A percentile compares a stretch with the other conserved stretches of the same genome.
phyloP scores from a whole-genome alignment of 495 filamentous ascomycete genomes.

The Ramalina intermedia region DNA sequence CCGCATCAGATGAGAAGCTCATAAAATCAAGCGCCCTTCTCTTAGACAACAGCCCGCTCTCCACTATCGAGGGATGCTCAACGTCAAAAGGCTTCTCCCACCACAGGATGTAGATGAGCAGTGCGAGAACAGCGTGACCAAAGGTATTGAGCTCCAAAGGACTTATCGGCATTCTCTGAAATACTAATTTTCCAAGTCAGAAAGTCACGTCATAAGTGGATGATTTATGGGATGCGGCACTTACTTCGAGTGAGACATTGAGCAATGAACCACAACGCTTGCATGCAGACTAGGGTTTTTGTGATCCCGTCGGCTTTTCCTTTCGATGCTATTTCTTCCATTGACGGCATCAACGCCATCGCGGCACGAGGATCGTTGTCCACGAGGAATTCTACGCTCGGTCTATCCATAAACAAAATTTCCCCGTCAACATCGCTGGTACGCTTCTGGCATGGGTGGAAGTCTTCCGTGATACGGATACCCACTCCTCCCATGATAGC shows the following conservation, averaged over 20 bases:
- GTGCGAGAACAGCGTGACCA: slow-evolving; percentile 1
- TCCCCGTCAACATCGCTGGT: no score
- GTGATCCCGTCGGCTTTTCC: slow-evolving; percentile 3
- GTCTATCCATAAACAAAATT: no score
- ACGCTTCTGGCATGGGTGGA: no score
- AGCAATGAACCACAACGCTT: slow-evolving; percentile 5
- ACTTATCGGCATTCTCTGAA: slow-evolving; percentile 6
- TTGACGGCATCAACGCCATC: neutral
- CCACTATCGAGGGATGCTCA: neutral
- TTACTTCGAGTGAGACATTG: slow-evolving; percentile 1
- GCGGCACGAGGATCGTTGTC: neutral
- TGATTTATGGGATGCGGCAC: neutral
- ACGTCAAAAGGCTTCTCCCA: slow-evolving; percentile 7
- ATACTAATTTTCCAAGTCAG: neutral
- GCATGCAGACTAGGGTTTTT: slow-evolving; percentile 1
- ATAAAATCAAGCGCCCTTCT: no score
- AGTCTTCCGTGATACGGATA: no score
- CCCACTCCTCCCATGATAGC: no score
- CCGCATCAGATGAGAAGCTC: no score
- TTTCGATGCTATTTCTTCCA: slow-evolving; percentile 3
- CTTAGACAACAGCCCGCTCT: neutral
- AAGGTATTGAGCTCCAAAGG: slow-evolving; percentile 8
- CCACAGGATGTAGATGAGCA: slow-evolving; percentile 4
- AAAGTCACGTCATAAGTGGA: neutral
- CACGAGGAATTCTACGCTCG: no score